These are phyloP conservation scores for Cyclostephanos invisitatus DNA, from an alignment of 108 stramenopile genomes.

Conservation along the genomic window DNA sequence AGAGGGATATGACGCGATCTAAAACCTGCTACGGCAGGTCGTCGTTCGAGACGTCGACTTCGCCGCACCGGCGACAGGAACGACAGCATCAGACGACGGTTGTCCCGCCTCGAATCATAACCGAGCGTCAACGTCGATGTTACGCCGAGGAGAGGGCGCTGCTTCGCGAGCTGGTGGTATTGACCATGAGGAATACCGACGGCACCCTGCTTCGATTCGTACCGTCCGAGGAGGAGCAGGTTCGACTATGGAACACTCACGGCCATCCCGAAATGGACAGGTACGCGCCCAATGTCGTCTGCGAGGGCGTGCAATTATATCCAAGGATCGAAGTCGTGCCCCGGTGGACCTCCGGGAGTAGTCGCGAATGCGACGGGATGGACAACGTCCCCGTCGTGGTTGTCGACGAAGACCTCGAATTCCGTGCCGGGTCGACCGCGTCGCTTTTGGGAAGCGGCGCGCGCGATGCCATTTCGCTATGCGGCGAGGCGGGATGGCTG, in stretches of 20 bases:
- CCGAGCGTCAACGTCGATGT: constrained; percentile 6
- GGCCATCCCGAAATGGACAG: constrained; percentile 10
- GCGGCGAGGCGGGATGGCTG: constrained; percentile 88
- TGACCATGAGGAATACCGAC: constrained; percentile 37
- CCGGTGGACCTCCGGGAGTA: constrained; percentile 1
- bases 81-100: constrained; percentile 14
- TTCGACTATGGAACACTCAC: constrained; percentile 6
- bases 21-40: not conserved
- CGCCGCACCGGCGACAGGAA: constrained; percentile 12
- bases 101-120: constrained; percentile 7
- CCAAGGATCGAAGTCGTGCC: constrained; percentile 16
- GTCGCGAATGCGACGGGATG: constrained; percentile 11
- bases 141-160: constrained; percentile 30
- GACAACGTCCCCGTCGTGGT: not conserved
- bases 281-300: constrained; percentile 10
- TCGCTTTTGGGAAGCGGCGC: constrained; percentile 67
- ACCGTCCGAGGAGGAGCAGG: constrained; percentile 26
- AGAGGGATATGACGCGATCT: not conserved
- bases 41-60: not conserved
- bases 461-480: constrained; percentile 66
- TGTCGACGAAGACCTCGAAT: constrained; percentile 19
- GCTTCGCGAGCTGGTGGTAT: constrained; percentile 37
- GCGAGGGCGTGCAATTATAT: constrained; percentile 19
- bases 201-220: constrained; percentile 30
- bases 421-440: constrained; percentile 17